These are phyloP conservation scores for Strobilomyces echinocephalus DNA, from an alignment of 768 basidiomycete species.

Conservation along the genomic window DNA sequence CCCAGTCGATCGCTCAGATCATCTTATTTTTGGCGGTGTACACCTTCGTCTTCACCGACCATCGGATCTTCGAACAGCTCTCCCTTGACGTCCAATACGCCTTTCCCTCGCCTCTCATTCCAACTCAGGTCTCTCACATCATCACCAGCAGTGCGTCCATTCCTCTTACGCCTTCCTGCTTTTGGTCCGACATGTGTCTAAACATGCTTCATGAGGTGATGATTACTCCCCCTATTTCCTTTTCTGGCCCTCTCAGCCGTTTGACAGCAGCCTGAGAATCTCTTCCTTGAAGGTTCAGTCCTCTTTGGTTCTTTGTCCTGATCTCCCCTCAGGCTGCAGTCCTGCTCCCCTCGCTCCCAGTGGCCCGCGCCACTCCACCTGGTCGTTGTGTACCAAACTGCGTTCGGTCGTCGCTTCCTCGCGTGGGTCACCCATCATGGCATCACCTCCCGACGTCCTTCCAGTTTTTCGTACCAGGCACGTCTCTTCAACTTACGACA, in stretches of 20 bases:
- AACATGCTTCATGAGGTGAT: slow-evolving; percentile 5
- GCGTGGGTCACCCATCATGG: slow-evolving; percentile 3
- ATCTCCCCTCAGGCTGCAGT: background rate
- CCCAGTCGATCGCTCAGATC: slow-evolving; percentile 11
- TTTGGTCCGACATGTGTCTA: slow-evolving; percentile 12
- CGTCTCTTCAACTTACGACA: slow-evolving; percentile 15
- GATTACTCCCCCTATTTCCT: slow-evolving; percentile 10
- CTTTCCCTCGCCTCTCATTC: too few species aligned
- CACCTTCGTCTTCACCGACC: background rate
- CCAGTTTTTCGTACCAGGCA: slow-evolving; percentile 10
- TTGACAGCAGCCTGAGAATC: slow-evolving; percentile 11
- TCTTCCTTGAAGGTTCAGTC: background rate
- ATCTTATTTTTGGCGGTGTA: too few species aligned
- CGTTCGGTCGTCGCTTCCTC: background rate
- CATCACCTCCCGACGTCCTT: too few species aligned
- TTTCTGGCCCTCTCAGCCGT: background rate
- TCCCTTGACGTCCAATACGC: too few species aligned
- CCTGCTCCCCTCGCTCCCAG: background rate
- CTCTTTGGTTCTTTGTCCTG: background rate
- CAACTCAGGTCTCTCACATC: background rate
- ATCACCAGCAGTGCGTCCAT: background rate
- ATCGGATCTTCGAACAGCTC: background rate
- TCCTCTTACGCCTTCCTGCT: slow-evolving; percentile 9
- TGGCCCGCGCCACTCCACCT: background rate
- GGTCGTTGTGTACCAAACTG: background rate